Base-by-base conservation (phyloP, 108 stramenopile genomes). In the Nitzschia putrida region DNA sequence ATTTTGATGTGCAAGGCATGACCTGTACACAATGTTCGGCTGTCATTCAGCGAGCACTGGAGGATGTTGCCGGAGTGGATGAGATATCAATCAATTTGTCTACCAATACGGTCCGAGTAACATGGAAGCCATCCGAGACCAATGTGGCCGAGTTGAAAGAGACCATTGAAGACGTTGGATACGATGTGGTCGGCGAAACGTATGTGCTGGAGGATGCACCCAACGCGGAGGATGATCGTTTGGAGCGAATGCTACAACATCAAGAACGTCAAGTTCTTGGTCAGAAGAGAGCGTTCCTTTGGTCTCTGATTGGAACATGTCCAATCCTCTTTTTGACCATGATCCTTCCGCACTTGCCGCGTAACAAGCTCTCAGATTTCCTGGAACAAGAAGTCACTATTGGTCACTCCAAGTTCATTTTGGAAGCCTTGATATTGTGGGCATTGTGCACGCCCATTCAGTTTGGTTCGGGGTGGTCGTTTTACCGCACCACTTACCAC, bases 391-490 rank as follows among this genome's bases (percentile, higher is more conserved):
- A 64, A 14, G 53, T 81, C 38, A 24, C 18, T 0, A 55, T 83
- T 38, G 61, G 55, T 8, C 25, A 60, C 23, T 25, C 34, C 47
- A 53, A 25, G 12, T 39, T 80, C 7, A n/a, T 52, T 9, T 37
- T 75, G 16, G 74, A 85, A 56, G 69, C 84, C 11, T 41, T 85
- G 3, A 64, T 85, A 14, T 43, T 85, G 20, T 82, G 69, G 64
- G 54, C 80, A 3, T 52, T 95, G 21, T 84, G 88, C 4, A 93
- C 95, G n/a, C 88, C 87, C 3, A 89, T 95, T 23, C 98, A 99
- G 76, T 95, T 96, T 73, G 77, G 84, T 37, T 86, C 94, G 8
- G 98, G 96, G 6, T 77, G 58, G 57, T 77, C 88, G 21, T 99
- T 95, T 78, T 96, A 94, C 70, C 66, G 69, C n/a, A 74, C 78